phyloP scores from a whole-genome alignment of 192 early-diverging fungal species.

The Dispira parvispora region DNA sequence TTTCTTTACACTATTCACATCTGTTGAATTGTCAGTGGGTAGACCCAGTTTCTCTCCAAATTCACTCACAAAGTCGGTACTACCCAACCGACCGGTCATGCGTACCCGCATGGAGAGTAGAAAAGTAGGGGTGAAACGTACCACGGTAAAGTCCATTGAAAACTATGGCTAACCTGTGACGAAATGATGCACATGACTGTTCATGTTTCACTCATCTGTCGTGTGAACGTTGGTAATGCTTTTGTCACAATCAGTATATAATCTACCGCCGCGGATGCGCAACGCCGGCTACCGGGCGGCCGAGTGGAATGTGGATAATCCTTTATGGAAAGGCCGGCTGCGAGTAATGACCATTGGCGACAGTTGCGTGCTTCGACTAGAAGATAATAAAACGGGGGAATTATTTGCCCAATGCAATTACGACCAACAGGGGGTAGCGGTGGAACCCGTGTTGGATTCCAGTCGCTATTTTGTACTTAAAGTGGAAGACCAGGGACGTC shows the following conservation, averaged over 20 bases:
- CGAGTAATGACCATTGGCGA: constrained; percentile 48
- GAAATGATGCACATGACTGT: background rate
- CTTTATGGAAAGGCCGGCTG: constrained; percentile 65
- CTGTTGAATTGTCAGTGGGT: background rate
- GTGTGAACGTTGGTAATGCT: too few relatives aligned
- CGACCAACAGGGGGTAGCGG: constrained; percentile 41
- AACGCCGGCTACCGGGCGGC: constrained; percentile 25
- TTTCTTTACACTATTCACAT: background rate
- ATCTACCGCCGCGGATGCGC: constrained; percentile 8
- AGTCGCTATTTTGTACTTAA: constrained; percentile 75
- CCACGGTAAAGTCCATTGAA: background rate
- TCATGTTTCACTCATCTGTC: background rate
- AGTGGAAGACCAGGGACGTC: constrained; percentile 52
- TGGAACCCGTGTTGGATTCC: constrained; percentile 70
- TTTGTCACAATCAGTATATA: constrained; percentile 1
- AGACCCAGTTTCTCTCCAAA: background rate
- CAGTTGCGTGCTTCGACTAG: constrained; percentile 53
- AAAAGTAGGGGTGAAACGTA: background rate
- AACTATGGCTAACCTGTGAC: background rate
- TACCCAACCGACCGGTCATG: background rate
- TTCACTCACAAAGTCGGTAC: background rate
- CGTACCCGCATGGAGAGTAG: background rate
- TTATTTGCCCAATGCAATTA: constrained; percentile 66
- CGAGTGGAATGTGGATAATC: constrained; percentile 67
- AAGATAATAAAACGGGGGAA: constrained; percentile 51